Percentiles rank a stretch among this genome's conserved stretches.
These are phyloP conservation scores for Ceratocystis smalleyi DNA, from an alignment of 2,329 filamentous ascomycete genomes.

Conservation along the genomic window DNA sequence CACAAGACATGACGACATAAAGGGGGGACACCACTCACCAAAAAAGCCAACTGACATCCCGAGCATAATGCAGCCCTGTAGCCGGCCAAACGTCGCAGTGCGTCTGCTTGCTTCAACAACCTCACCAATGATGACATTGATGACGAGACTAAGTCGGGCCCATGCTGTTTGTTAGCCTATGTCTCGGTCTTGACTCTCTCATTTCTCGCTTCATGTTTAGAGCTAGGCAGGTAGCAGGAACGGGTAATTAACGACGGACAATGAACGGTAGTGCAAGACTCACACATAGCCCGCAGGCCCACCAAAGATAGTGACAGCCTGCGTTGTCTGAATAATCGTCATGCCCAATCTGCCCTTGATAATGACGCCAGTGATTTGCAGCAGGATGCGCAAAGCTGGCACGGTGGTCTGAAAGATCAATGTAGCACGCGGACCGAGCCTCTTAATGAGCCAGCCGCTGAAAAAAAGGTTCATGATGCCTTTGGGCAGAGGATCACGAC, in stretches of 20 bases:
- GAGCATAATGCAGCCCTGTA: constrained; percentile 53
- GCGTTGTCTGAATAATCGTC: constrained; percentile 49
- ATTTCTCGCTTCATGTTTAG: too few species aligned
- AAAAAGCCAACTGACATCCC: constrained; percentile 50
- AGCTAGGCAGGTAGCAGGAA: too few species aligned
- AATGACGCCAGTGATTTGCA: constrained; percentile 50
- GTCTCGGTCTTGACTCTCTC: not conserved
- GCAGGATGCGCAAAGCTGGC: constrained; percentile 45
- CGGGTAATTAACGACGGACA: too few species aligned
- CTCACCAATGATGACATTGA: constrained; percentile 55
- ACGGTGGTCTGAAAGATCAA: constrained; percentile 48
- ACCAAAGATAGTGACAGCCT: constrained; percentile 52
- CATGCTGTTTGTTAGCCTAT: not conserved
- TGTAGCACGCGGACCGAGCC: constrained; percentile 45
- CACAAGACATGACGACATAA: not conserved
- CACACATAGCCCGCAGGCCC: constrained; percentile 53
- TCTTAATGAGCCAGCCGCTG: constrained; percentile 51
- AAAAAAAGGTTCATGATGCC: constrained; percentile 49
- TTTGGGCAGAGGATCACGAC: constrained; percentile 5
- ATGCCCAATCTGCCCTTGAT: constrained; percentile 48
- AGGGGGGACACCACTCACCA: constrained; percentile 23
- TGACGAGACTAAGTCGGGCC: constrained; percentile 31
- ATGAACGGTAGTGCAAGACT: constrained; percentile 10
- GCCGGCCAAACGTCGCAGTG: constrained; percentile 48
- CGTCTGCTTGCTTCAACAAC: constrained; percentile 42